Base-by-base conservation (phyloP, 345 rosid genomes). In the Theobroma cacao region DNA sequence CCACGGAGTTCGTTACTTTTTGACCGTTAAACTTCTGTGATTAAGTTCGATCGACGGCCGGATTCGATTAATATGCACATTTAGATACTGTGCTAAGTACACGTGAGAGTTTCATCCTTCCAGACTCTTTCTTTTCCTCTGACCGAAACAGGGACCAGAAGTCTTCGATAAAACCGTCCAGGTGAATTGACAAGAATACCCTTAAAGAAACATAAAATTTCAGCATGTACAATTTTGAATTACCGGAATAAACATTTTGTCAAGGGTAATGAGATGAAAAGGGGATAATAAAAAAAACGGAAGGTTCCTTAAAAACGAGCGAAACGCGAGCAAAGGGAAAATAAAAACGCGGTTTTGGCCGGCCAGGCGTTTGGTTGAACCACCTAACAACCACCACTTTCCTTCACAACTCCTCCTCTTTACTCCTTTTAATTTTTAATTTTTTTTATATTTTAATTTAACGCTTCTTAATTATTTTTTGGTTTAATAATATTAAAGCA, bases 291-390 rank as follows among this genome's bases (percentile, higher is more conserved):
- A 13, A 11, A 67, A 74, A 84, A 71, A 33, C 45, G 82, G 79
- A 74, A 65, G 79, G 40, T 71, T 75, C 84, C 38, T 65, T 48
- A 40, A 72, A 72, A 11, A 22, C 63, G 77, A 26, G 69, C 82
- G 53, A 84, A 91, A 86, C 90, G 91, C 85, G 52, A 61, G 53
- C 26, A 74, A 47, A 76, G 50, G 71, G 22, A 4, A 68, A 41
- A n/a, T n/a, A 62, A 77, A 84, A 87, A 88, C 93, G 97, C 95
- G 88, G 88, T 90, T 88, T 88, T 86, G 86, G 94, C 88, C 93
- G 94, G 95, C 93, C 71, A 79, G 65, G 86, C 89, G 91, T 91
- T 91, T 93, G 94, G 99, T 91, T 93, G 96, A 93, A 93, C 96
- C 86, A 95, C 98, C 98, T 85, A 91, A 90, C 99, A 83, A 91